Evolutionary conservation across 140 eudicot species (phyloP).

Genomic region (Erigeron philadelphicus): DNA sequence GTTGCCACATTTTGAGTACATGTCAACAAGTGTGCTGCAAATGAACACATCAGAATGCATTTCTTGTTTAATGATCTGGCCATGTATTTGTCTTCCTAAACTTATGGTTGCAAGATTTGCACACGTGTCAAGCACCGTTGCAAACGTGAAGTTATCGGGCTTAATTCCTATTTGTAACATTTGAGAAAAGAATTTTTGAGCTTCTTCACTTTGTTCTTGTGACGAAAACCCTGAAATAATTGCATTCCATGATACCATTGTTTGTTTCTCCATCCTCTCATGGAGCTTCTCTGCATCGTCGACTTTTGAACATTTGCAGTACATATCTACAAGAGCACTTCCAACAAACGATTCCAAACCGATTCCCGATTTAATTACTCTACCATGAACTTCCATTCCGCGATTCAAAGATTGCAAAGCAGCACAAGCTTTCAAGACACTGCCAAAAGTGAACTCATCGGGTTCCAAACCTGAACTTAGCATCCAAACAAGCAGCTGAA

Average conservation of each 20-base stretch:
- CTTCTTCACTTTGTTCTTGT: slow-evolving; percentile 67
- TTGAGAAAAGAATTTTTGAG: slow-evolving; percentile 56
- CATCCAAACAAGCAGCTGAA: slow-evolving; percentile 49
- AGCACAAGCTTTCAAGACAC: slow-evolving; percentile 74
- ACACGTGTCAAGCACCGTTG: slow-evolving; percentile 81
- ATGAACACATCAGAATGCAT: slow-evolving; percentile 70
- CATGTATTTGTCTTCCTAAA: slow-evolving; percentile 77
- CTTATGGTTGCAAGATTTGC: slow-evolving; percentile 68
- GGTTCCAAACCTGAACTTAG: slow-evolving; percentile 62
- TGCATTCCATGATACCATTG: slow-evolving; percentile 81
- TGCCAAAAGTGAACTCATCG: slow-evolving; percentile 73
- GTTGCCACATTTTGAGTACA: slow-evolving; percentile 86
- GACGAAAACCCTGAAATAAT: slow-evolving; percentile 66
- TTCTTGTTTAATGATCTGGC: slow-evolving; percentile 76
- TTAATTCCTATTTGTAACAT: slow-evolving; percentile 56
- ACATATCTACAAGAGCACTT: slow-evolving; percentile 78
- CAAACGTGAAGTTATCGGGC: slow-evolving; percentile 83
- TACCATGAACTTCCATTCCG: slow-evolving; percentile 67
- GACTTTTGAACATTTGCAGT: slow-evolving; percentile 60
- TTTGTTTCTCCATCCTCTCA: slow-evolving; percentile 52
- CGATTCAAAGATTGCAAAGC: slow-evolving; percentile 35
- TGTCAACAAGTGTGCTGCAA: slow-evolving; percentile 78
- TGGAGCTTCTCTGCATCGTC: slow-evolving; percentile 82
- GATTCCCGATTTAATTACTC: slow-evolving; percentile 57
- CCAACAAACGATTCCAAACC: slow-evolving; percentile 58